These are phyloP conservation scores for Capillidium rhysosporum DNA, from an alignment of 371 early-diverging fungal species.

Conservation along the genomic window DNA sequence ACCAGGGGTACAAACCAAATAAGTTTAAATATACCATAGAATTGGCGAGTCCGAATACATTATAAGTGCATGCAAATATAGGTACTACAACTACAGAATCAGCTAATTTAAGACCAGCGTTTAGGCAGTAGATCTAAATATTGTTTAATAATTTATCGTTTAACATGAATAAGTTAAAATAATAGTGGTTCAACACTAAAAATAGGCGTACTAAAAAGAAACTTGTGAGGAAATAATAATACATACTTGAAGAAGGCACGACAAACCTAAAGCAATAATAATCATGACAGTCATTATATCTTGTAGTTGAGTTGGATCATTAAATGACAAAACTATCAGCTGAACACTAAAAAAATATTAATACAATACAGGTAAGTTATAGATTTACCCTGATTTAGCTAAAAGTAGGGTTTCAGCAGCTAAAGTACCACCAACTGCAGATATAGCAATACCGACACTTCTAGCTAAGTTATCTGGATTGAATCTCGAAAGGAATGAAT, in stretches of 20 bases:
- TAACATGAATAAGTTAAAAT: not conserved
- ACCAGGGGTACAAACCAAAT: slow-evolving; percentile 28
- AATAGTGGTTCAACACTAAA: not conserved
- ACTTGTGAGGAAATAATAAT: not conserved
- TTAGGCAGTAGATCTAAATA: slow-evolving; percentile 30
- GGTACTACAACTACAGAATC: slow-evolving; percentile 46
- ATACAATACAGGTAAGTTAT: no score
- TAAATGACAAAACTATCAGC: not conserved
- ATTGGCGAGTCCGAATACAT: slow-evolving; percentile 37
- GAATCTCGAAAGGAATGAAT: slow-evolving; percentile 17
- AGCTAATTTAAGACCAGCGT: slow-evolving; percentile 36
- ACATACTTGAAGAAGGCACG: not conserved
- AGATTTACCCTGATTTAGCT: slow-evolving; percentile 22
- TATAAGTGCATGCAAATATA: slow-evolving; percentile 45
- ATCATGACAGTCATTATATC: not conserved
- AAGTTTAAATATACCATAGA: slow-evolving; percentile 39
- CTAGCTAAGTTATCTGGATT: slow-evolving; percentile 22
- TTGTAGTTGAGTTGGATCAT: not conserved
- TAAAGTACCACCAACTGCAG: slow-evolving; percentile 34
- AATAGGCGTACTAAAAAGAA: not conserved
- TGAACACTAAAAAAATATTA: slow-evolving; percentile 11
- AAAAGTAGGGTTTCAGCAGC: slow-evolving; percentile 39
- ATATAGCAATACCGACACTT: slow-evolving; percentile 35
- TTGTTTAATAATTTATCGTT: no score
- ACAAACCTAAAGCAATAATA: not conserved